Conservation (phyloP, 768 basidiomycete genomes). For the Phallus indusiatus region DNA sequence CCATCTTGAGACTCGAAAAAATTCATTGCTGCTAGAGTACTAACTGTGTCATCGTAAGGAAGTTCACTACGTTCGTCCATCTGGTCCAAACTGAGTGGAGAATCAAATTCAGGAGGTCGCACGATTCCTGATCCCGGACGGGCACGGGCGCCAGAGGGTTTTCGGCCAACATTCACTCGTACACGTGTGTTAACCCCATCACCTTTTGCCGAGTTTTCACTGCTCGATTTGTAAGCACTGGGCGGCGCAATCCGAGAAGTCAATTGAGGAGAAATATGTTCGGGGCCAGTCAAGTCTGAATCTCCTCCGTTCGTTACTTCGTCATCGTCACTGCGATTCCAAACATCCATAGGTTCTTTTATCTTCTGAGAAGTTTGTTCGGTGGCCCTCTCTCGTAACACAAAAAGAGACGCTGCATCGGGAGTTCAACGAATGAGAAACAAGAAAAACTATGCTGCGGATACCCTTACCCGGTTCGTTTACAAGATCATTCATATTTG, state of each 20-base stretch:
- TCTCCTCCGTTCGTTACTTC: background rate
- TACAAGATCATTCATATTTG: background rate
- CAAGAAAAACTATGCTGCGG: background rate
- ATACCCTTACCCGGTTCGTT: conserved; percentile 7
- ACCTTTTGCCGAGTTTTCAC: conserved; percentile 8
- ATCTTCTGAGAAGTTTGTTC: background rate
- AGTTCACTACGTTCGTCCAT: conserved; percentile 4
- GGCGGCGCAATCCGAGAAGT: conserved; percentile 6
- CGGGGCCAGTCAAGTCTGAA: conserved; percentile 7
- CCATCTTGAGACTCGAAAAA: conserved; percentile 45
- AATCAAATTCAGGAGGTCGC: background rate
- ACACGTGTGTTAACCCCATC: conserved; percentile 7
- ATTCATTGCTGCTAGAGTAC: conserved; percentile 70
- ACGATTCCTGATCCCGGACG: conserved; percentile 33
- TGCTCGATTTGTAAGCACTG: background rate
- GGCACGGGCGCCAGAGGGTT: conserved; percentile 80
- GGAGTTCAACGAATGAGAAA: background rate
- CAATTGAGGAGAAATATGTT: conserved; percentile 11
- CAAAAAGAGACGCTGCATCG: conserved; percentile 3
- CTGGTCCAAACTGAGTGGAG: background rate
- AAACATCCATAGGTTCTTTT: background rate
- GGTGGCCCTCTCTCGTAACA: background rate
- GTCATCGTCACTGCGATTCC: background rate
- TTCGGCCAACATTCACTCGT: conserved; percentile 41
- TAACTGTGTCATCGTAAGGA: conserved; percentile 39